A percentile compares a stretch with the other conserved stretches of the same genome.
Conservation (phyloP, 805 yeast species). For the Saturnispora galanensis region DNA sequence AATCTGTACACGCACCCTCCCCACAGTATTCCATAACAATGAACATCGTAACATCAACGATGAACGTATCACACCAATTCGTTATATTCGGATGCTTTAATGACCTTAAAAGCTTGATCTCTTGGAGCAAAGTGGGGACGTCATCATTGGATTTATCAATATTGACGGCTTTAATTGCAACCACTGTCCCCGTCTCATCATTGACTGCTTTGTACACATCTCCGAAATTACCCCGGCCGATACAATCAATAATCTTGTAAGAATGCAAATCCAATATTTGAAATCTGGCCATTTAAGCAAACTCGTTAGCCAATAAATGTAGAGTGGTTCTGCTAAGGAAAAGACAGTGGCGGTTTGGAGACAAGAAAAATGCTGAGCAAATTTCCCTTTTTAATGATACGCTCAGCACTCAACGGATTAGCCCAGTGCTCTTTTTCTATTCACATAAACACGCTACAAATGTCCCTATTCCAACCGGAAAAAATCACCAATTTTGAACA, state of each 20-base stretch:
- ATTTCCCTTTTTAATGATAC: too few species aligned
- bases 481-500: conserved; percentile 26
- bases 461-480: conserved; percentile 12
- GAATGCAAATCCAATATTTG: background rate
- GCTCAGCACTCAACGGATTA: too few species aligned
- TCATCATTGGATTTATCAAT: conserved; percentile 75
- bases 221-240: conserved; percentile 82
- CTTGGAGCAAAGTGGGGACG: conserved; percentile 59
- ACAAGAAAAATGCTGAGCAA: too few species aligned
- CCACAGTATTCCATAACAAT: conserved; percentile 94
- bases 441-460: conserved; percentile 8
- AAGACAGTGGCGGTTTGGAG: too few species aligned
- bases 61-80: conserved; percentile 51
- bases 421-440: too few species aligned
- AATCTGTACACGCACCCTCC: conserved; percentile 83
- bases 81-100: conserved; percentile 62
- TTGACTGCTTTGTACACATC: conserved; percentile 61
- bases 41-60: conserved; percentile 64
- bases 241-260: conserved; percentile 38
- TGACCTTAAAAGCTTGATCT: conserved; percentile 64
- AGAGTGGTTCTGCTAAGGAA: too few species aligned
- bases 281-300: background rate
- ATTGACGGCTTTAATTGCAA: conserved; percentile 83
- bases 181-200: conserved; percentile 30
- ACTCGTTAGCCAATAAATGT: background rate